Evolutionary conservation across 2,329 filamentous ascomycete genomes (phyloP).

Genomic region (Bipolaris oryzae): DNA sequence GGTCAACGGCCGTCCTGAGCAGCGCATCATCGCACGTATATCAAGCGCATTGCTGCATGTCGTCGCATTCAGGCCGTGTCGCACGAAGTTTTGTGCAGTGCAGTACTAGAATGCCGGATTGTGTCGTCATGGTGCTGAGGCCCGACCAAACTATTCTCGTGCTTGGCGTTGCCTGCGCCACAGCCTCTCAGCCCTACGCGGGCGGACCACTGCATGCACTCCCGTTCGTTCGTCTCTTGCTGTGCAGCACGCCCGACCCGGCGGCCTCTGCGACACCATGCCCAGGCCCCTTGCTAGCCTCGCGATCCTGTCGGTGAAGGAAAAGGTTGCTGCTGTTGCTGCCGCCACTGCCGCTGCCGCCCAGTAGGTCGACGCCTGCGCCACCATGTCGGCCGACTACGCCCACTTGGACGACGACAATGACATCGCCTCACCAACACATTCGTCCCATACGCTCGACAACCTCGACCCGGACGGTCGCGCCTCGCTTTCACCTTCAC

Average conservation of each 20-base stretch:
- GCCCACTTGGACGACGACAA: constrained; percentile 4
- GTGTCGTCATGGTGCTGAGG: constrained; percentile 6
- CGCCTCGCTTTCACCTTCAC: constrained; percentile 4
- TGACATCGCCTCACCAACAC: constrained; percentile 9
- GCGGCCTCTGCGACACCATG: constrained; percentile 5
- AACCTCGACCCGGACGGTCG: constrained; percentile 1
- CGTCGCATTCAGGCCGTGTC: constrained; percentile 3
- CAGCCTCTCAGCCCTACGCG: constrained; percentile 13
- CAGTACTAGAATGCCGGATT: background rate
- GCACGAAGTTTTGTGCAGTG: background rate
- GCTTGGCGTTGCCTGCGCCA: constrained; percentile 7
- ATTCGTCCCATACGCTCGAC: constrained; percentile 9
- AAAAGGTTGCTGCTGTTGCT: constrained; percentile 1
- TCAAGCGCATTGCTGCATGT: constrained; percentile 35
- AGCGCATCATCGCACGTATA: constrained; percentile 38
- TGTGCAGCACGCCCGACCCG: constrained; percentile 13
- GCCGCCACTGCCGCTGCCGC: background rate
- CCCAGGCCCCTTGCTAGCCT: background rate
- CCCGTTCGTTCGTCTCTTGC: background rate
- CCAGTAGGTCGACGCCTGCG: constrained; percentile 5
- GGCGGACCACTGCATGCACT: constrained; percentile 1
- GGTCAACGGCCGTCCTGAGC: constrained; percentile 29
- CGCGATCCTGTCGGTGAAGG: constrained; percentile 2
- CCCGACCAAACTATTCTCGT: background rate
- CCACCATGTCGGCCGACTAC: constrained; percentile 28